Evolutionary conservation across 495 filamentous ascomycete genomes (phyloP).

Genomic region (Penicillium canescens): DNA sequence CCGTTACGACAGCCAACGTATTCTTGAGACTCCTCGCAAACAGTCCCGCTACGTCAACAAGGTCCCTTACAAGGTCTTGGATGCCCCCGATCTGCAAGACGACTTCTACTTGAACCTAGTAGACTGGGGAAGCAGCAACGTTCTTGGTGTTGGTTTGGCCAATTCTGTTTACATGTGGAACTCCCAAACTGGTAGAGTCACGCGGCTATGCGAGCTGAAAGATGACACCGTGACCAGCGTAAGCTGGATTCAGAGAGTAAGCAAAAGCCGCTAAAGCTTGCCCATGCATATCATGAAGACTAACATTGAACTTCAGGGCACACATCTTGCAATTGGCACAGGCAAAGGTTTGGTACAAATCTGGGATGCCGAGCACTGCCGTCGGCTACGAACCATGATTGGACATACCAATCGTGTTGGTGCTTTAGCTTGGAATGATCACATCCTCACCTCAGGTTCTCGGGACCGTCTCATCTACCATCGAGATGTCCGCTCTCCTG

Average conservation of each 20-base stretch:
- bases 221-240: slow-evolving; percentile 96
- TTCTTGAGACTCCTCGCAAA: slow-evolving; percentile 86
- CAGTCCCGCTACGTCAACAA: slow-evolving; percentile 88
- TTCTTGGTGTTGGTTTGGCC: slow-evolving; percentile 87
- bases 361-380: slow-evolving; percentile 87
- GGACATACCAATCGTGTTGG: slow-evolving; percentile 91
- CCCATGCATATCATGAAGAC: not conserved
- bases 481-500: slow-evolving; percentile 90
- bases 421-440: slow-evolving; percentile 94
- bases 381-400: slow-evolving; percentile 90
- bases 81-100: slow-evolving; percentile 93
- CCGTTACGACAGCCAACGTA: slow-evolving; percentile 82
- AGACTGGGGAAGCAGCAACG: slow-evolving; percentile 96
- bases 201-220: slow-evolving; percentile 87
- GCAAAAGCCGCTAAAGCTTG: slow-evolving; percentile 4
- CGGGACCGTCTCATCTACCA: slow-evolving; percentile 92
- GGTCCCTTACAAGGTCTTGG: slow-evolving; percentile 95
- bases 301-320: slow-evolving; percentile 57
- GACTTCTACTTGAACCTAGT: slow-evolving; percentile 98
- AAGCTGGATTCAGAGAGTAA: slow-evolving; percentile 88
- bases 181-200: slow-evolving; percentile 79
- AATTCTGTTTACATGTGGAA: slow-evolving; percentile 99
- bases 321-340: slow-evolving; percentile 92
- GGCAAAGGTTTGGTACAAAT: slow-evolving; percentile 93
- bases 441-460: slow-evolving; percentile 94